Conservation (phyloP, 2,329 filamentous ascomycete genomes). For the Colletotrichum neosansevieriae region DNA sequence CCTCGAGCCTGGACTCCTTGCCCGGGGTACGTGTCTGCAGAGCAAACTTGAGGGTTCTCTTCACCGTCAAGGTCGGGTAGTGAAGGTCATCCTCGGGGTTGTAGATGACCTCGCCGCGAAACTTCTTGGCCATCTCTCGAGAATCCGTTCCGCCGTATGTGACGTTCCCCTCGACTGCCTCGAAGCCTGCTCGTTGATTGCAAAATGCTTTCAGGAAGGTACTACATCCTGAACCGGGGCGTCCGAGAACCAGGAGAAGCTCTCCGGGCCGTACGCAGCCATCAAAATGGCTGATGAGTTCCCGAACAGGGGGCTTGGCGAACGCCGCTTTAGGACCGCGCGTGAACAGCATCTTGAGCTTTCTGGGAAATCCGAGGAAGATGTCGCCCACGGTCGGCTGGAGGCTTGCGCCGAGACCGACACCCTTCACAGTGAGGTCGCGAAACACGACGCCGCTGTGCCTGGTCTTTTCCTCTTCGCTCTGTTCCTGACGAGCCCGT, state of each 20-base stretch:
- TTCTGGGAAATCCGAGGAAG: conserved; percentile 47
- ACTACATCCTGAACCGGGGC: conserved; percentile 69
- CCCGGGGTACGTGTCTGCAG: conserved; percentile 68
- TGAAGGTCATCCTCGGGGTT: conserved; percentile 78
- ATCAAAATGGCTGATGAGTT: conserved; percentile 64
- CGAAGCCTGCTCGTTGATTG: conserved; percentile 75
- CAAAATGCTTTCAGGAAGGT: conserved; percentile 73
- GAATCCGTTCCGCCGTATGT: conserved; percentile 67
- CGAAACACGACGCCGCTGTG: conserved; percentile 79
- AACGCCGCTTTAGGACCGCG: conserved; percentile 48
- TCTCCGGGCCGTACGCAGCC: conserved; percentile 67
- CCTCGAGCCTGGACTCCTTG: conserved; percentile 66
- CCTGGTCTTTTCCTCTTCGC: conserved; percentile 76
- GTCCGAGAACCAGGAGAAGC: conserved; percentile 68
- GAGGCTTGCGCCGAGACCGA: conserved; percentile 72
- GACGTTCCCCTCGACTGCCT: conserved; percentile 73
- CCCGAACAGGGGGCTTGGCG: conserved; percentile 51
- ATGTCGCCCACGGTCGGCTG: conserved; percentile 58
- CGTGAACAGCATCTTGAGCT: conserved; percentile 43
- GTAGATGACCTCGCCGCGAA: conserved; percentile 73
- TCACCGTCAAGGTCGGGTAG: conserved; percentile 76
- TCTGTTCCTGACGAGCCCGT: conserved; percentile 70
- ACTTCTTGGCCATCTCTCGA: conserved; percentile 62
- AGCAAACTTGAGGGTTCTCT: conserved; percentile 76
- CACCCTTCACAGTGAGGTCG: conserved; percentile 76